Percentiles rank a stretch among this genome's conserved stretches.
Evolutionary conservation across 331 rosid genomes (phyloP).

Genomic region (Malus hybrid): DNA sequence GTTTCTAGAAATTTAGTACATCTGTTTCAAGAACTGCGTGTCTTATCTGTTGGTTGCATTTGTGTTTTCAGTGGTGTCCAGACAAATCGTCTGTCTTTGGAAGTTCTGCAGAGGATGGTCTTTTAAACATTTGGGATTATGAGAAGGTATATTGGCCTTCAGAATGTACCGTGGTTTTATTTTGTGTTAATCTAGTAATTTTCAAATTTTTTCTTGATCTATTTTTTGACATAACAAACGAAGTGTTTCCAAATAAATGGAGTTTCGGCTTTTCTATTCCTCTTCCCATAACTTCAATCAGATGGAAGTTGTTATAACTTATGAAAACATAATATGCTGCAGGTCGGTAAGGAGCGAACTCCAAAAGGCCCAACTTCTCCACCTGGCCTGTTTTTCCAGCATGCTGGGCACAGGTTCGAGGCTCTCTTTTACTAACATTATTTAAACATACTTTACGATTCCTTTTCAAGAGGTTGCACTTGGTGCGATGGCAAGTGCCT

Average conservation of each 20-base stretch:
- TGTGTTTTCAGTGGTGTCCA: constrained; percentile 85
- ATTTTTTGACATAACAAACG: not conserved
- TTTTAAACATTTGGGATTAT: constrained; percentile 90
- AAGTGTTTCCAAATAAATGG: not conserved
- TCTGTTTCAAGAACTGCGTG: constrained; percentile 4
- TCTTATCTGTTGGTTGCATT: constrained; percentile 5
- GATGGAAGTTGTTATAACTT: not conserved
- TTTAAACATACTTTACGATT: not conserved
- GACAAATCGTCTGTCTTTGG: constrained; percentile 96
- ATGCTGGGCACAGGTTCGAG: constrained; percentile 95
- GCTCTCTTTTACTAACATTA: not conserved
- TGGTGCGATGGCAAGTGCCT: no score
- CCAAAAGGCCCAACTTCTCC: constrained; percentile 55
- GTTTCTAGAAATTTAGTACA: not conserved
- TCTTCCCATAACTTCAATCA: not conserved
- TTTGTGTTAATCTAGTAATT: not conserved
- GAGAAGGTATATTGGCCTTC: constrained; percentile 55
- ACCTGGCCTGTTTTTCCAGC: constrained; percentile 92
- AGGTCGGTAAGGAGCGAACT: constrained; percentile 83
- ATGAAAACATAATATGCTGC: constrained; percentile 5
- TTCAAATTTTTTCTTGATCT: not conserved
- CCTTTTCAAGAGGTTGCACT: no score
- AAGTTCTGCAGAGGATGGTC: constrained; percentile 99
- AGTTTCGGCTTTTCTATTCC: not conserved
- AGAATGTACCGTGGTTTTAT: not conserved